Conservation (phyloP, 2,329 filamentous ascomycete genomes). For the Ceratocystis albifundus region DNA sequence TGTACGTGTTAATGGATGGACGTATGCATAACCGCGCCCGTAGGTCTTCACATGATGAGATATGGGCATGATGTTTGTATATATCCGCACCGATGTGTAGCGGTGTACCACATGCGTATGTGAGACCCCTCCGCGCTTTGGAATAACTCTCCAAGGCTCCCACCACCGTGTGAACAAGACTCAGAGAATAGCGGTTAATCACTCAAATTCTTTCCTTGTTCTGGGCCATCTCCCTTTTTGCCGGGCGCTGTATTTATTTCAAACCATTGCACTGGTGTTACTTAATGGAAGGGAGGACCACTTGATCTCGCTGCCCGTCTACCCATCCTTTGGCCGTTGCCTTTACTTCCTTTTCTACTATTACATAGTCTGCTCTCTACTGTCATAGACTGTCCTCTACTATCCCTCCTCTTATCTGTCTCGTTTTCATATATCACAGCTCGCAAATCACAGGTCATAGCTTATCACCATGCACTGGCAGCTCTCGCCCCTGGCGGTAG, state of each 20-base stretch:
- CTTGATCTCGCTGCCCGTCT: not conserved
- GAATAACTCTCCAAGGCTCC: not conserved
- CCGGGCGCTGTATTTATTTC: not conserved
- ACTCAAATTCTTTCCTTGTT: not conserved
- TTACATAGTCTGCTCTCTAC: not conserved
- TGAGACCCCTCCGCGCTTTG: not conserved
- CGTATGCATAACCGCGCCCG: too few relatives aligned
- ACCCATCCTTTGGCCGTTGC: too few relatives aligned
- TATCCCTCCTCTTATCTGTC: too few relatives aligned
- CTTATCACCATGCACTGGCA: conserved; percentile 9
- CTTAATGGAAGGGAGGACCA: not conserved
- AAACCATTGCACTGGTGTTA: not conserved
- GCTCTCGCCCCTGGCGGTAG: not conserved
- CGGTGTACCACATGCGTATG: not conserved
- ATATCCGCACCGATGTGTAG: not conserved
- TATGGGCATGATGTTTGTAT: not conserved
- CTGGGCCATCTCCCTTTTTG: not conserved
- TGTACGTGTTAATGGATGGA: too few relatives aligned
- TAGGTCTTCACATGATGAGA: not conserved
- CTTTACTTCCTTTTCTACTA: not conserved
- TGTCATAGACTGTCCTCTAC: too few relatives aligned
- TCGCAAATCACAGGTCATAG: too few relatives aligned
- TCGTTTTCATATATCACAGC: not conserved
- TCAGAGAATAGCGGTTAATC: not conserved
- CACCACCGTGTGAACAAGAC: not conserved